Conservation (phyloP, 306 rosid species). For the Begonia masoniana region DNA sequence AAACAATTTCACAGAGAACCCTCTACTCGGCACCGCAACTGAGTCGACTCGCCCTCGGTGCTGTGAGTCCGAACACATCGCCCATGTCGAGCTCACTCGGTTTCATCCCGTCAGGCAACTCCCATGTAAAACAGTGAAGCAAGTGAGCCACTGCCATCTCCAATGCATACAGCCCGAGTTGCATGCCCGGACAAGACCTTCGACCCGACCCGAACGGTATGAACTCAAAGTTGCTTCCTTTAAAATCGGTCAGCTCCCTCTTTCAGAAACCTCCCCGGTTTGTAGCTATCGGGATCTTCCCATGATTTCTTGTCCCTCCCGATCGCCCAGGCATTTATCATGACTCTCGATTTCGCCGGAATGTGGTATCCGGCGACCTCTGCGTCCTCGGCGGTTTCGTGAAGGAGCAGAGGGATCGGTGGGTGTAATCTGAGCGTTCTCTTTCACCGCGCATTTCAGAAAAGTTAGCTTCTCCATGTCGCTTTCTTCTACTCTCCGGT, state of each 20-base stretch:
- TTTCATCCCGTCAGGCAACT: slow-evolving; percentile 73
- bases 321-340: slow-evolving; percentile 78
- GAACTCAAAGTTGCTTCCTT: slow-evolving; percentile 77
- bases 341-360: slow-evolving; percentile 58
- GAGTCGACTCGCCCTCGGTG: slow-evolving; percentile 76
- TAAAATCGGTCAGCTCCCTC: slow-evolving; percentile 50
- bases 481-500: slow-evolving; percentile 46
- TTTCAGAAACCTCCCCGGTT: slow-evolving; percentile 38
- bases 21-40: slow-evolving; percentile 57
- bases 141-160: slow-evolving; percentile 66
- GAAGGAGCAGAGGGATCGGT: slow-evolving; percentile 84
- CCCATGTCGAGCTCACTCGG: slow-evolving; percentile 61
- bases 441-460: slow-evolving; percentile 49
- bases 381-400: slow-evolving; percentile 68
- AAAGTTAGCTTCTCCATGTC: slow-evolving; percentile 53
- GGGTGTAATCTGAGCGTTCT: slow-evolving; percentile 82
- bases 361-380: slow-evolving; percentile 39
- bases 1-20: slow-evolving; percentile 14
- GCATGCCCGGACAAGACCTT: slow-evolving; percentile 92
- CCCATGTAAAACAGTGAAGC: slow-evolving; percentile 77
- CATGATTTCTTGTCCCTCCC: slow-evolving; percentile 54
- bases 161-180: slow-evolving; percentile 58
- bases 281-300: slow-evolving; percentile 47
- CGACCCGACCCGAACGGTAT: slow-evolving; percentile 92
- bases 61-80: slow-evolving; percentile 86